These are phyloP conservation scores for Paramecium sexaurelia DNA, from an alignment of 73 alveolate genomes.

Conservation along the genomic window DNA sequence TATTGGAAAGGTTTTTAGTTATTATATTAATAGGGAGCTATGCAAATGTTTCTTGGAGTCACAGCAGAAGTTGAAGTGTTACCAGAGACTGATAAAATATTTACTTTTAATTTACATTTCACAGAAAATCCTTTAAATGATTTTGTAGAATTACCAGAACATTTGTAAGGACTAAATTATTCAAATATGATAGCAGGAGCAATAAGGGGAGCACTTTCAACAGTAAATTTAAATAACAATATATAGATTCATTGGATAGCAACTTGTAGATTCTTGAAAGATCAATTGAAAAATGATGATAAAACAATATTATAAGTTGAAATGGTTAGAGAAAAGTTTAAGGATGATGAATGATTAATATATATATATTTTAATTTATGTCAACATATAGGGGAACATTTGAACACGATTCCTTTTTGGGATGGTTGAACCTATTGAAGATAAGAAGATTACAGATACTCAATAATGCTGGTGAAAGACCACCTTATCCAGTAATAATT, in stretches of 20 bases:
- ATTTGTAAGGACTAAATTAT: slow-evolving; percentile 61
- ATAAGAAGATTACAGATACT: not conserved
- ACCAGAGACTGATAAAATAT: slow-evolving; percentile 58
- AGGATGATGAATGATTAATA: slow-evolving; percentile 69
- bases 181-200: slow-evolving; percentile 67
- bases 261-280: slow-evolving; percentile 26
- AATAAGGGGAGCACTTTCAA: slow-evolving; percentile 62
- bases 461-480: slow-evolving; percentile 73
- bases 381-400: slow-evolving; percentile 15
- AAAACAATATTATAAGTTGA: slow-evolving; percentile 53
- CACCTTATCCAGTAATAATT: slow-evolving; percentile 80
- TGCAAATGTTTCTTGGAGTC: slow-evolving; percentile 65
- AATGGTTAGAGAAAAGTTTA: slow-evolving; percentile 63
- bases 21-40: slow-evolving; percentile 41
- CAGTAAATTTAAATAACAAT: slow-evolving; percentile 1
- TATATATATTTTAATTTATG: slow-evolving; percentile 25
- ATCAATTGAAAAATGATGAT: slow-evolving; percentile 64
- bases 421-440: slow-evolving; percentile 37
- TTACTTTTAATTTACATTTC: slow-evolving; percentile 50
- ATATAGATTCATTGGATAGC: slow-evolving; percentile 61
- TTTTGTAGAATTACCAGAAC: slow-evolving; percentile 70
- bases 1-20: slow-evolving; percentile 51
- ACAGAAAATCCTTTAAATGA: slow-evolving; percentile 63
- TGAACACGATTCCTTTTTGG: slow-evolving; percentile 38
- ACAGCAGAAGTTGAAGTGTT: slow-evolving; percentile 54